phyloP scores from a whole-genome alignment of 2,329 filamentous ascomycete genomes.

The Pestalotiopsis sp. region DNA sequence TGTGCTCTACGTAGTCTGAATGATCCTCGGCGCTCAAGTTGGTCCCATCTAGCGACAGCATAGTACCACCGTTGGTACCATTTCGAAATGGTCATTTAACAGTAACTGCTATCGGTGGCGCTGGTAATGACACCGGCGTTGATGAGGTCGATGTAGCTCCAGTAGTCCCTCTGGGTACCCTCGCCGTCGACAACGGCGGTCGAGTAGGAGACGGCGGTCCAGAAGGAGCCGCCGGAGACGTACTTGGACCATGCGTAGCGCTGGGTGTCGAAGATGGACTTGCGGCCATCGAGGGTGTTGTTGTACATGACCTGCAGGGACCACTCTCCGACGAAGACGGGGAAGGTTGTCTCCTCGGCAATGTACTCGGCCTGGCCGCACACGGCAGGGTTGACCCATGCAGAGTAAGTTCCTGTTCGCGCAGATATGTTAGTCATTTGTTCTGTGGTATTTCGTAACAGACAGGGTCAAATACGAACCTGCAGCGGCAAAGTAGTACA shows the following conservation, averaged over 20 bases:
- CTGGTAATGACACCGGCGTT: slow-evolving; percentile 9
- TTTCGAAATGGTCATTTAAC: not conserved
- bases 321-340: slow-evolving; percentile 38
- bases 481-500: slow-evolving; percentile 28
- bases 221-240: slow-evolving; percentile 32
- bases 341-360: slow-evolving; percentile 26
- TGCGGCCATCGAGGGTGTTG: slow-evolving; percentile 32
- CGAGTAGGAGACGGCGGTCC: slow-evolving; percentile 26
- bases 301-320: slow-evolving; percentile 33
- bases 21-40: not conserved
- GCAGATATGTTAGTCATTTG: too few relatives aligned
- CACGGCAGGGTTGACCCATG: not conserved
- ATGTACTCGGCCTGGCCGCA: slow-evolving; percentile 7
- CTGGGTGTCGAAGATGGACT: slow-evolving; percentile 34
- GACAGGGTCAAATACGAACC: too few relatives aligned
- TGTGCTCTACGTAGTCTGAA: not conserved
- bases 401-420: not conserved
- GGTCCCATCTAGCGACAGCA: not conserved
- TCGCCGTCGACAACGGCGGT: slow-evolving; percentile 17
- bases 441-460: too few relatives aligned
- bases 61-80: not conserved
- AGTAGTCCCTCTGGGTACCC: slow-evolving; percentile 17
- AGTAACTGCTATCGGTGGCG: slow-evolving; percentile 8
- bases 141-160: slow-evolving; percentile 15
- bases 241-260: slow-evolving; percentile 35